Base-by-base conservation (phyloP, 1,139 yeast species). In the Yamadazyma spencermartinsiae region DNA sequence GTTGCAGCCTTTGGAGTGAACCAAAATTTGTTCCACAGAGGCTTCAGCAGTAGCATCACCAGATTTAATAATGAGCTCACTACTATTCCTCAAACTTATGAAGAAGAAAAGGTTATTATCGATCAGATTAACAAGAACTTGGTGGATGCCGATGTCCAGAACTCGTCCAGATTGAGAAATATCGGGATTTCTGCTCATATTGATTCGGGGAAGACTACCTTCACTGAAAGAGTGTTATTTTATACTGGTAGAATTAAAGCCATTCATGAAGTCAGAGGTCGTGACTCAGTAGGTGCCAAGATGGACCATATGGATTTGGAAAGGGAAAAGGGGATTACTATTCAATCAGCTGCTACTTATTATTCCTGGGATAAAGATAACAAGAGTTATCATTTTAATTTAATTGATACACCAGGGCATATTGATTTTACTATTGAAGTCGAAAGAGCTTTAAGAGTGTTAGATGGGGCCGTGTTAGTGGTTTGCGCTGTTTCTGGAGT, bases 401-500 rank as follows among this genome's bases (percentile, higher is more conserved):
- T 92, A 40, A 96, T 92, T 41, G 98, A 92, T 63, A 92, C 98
- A 0, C 98, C 98, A 0, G 98, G 98, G 0, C 98, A 92, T 61
- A 92, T 92, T 68, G 98, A 92, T 65, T 92, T 92, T 73, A 92
- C 98, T 40, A 92, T 92, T 56, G 98, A 92, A 67, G 98, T 92
- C 36, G 98, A 92, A 70, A 82, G 98, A 60, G 98, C 98, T 11
- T 72, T 92, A 63, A 78, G 98, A 63, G 98, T 92, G 36, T 72
- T 92, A 48, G 98, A 92, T 63, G 98, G 98, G 65, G 98, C 98
- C 28, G 98, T 92, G 36, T 75, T 92, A 48, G 98, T 92, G 39
- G 97, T 92, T 16, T 92, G 98, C 76, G 98, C 98, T 12, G 98
- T 92, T 40, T 80, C 95, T 23, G 98, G 98, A 58, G 98, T 92